A percentile compares a stretch with the other conserved stretches of the same genome.
These are phyloP conservation scores for Sporisorium graminicola DNA, from an alignment of 1,284 basidiomycete genomes.

Conservation along the genomic window DNA sequence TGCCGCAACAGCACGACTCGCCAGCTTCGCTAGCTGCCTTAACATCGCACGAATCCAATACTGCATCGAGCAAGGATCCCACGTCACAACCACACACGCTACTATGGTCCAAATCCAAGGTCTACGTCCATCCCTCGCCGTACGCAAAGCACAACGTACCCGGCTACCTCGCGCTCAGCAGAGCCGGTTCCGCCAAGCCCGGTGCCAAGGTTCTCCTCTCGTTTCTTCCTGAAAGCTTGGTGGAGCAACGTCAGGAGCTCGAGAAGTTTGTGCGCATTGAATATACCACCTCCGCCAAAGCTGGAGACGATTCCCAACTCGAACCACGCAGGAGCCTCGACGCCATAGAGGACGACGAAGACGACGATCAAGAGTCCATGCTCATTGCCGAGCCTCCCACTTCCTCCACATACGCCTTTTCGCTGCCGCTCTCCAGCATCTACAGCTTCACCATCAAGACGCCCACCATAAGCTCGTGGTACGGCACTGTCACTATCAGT, in stretches of 20 bases:
- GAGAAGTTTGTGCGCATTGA: constrained; percentile 87
- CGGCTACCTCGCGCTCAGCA: constrained; percentile 75
- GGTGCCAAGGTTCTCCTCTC: constrained; percentile 47
- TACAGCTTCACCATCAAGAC: constrained; percentile 90
- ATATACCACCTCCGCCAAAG: constrained; percentile 74
- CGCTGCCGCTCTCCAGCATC: constrained; percentile 86
- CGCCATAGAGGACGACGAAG: constrained; percentile 27
- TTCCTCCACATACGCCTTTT: constrained; percentile 85
- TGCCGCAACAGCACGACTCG: neutral
- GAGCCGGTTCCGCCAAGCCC: constrained; percentile 24
- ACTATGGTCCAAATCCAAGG: constrained; percentile 56
- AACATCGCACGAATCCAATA: neutral
- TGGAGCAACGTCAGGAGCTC: constrained; percentile 74
- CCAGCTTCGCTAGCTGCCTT: constrained; percentile 4
- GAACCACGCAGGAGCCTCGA: constrained; percentile 73
- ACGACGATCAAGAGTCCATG: constrained; percentile 33
- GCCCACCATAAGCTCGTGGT: constrained; percentile 75
- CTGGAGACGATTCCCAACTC: constrained; percentile 24
- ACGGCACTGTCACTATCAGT: constrained; percentile 79
- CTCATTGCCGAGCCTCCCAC: constrained; percentile 53
- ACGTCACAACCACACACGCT: constrained; percentile 26
- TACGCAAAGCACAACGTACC: constrained; percentile 92
- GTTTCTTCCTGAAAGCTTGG: constrained; percentile 77
- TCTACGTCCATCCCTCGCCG: constrained; percentile 81
- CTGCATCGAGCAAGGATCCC: neutral